phyloP scores from a whole-genome alignment of 2,329 filamentous ascomycete species.

The Cryphonectria nitschkei region DNA sequence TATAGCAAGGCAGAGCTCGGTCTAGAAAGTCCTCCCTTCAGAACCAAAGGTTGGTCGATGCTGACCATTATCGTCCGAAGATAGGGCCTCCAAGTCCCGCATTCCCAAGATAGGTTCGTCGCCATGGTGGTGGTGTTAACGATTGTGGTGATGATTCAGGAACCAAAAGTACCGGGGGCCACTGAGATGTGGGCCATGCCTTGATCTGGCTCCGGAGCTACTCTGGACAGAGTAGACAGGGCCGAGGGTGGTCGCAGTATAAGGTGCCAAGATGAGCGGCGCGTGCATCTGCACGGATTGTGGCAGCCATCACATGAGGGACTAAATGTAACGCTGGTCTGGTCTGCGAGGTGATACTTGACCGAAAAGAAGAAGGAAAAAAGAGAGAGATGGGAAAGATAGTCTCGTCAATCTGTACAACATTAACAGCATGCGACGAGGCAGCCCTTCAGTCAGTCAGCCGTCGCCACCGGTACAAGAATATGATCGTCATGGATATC shows the following conservation, averaged over 20 bases:
- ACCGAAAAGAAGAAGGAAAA: no score
- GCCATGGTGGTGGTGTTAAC: background rate
- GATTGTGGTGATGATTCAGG: background rate
- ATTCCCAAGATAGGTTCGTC: background rate
- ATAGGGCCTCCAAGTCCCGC: background rate
- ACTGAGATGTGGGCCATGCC: background rate
- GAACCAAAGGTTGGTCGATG: background rate
- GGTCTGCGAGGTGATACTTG: background rate
- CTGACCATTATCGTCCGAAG: background rate
- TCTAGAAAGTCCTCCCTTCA: background rate
- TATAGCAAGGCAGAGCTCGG: background rate
- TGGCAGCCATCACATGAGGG: constrained; percentile 5
- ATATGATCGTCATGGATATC: background rate
- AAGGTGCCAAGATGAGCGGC: background rate
- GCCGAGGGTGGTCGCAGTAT: constrained; percentile 8
- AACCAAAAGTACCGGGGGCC: constrained; percentile 3
- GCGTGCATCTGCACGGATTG: background rate
- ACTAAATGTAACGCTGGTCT: constrained; percentile 1
- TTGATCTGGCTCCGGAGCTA: constrained; percentile 1
- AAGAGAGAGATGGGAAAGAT: no score
- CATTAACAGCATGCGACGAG: background rate
- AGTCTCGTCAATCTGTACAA: background rate
- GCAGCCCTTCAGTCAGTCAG: background rate
- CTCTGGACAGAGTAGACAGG: constrained; percentile 7
- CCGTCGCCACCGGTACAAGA: background rate